Evolutionary conservation across 257 asterid species (phyloP).

Genomic region (Perilla frutescens): DNA sequence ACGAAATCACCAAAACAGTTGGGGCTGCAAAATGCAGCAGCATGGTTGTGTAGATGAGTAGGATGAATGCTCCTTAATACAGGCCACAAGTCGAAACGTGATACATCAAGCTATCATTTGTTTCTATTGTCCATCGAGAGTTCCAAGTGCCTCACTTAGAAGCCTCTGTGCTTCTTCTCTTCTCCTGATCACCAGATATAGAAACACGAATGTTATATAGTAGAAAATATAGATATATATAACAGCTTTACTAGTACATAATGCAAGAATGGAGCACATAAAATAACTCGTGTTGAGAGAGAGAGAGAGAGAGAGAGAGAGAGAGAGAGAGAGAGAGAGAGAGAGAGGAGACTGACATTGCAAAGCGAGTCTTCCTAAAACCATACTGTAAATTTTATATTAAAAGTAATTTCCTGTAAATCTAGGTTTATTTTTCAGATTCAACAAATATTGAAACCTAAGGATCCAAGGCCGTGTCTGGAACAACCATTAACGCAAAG

Average conservation of each 20-base stretch:
- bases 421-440: no score
- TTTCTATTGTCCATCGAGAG: slow-evolving; percentile 63
- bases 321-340: neutral
- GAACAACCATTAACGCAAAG: slow-evolving; percentile 5
- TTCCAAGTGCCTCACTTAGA: slow-evolving; percentile 71
- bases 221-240: slow-evolving; percentile 1
- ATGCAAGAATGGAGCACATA: neutral
- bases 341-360: neutral
- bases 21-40: neutral
- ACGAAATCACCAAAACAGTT: neutral
- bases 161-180: slow-evolving; percentile 86
- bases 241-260: neutral
- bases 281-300: neutral
- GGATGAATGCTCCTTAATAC: no score
- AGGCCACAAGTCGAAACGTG: no score
- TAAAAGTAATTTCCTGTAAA: no score
- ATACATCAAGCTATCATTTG: neutral
- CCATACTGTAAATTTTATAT: neutral
- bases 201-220: slow-evolving; percentile 23
- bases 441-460: neutral
- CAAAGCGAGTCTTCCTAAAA: neutral
- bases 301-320: neutral
- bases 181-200: slow-evolving; percentile 56
- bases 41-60: no score
- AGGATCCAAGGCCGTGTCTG: neutral